These are phyloP conservation scores for Henckelia pumila DNA, from an alignment of 257 asterid species.

Conservation along the genomic window DNA sequence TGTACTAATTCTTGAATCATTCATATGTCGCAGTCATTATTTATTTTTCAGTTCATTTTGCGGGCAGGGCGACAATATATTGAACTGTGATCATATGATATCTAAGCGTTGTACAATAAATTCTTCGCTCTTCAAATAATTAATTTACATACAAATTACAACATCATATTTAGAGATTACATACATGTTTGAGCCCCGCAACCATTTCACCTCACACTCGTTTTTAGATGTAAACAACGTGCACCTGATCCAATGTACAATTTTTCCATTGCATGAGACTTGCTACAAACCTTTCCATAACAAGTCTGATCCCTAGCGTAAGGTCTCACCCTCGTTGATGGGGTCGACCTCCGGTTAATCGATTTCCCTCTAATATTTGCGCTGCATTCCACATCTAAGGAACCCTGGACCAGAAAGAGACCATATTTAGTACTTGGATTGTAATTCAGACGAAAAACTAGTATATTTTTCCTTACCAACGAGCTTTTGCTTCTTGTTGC, in stretches of 20 bases:
- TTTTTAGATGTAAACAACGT: background rate
- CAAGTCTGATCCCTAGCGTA: background rate
- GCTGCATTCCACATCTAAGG: conserved; percentile 26
- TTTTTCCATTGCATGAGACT: background rate
- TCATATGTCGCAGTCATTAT: no score
- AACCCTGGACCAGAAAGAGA: conserved; percentile 8
- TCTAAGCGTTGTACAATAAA: no score
- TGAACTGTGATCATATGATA: no score
- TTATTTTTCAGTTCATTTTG: no score
- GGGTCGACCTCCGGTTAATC: background rate
- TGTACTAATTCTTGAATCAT: no score
- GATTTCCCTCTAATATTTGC: background rate
- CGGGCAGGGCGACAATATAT: no score
- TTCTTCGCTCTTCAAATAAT: no score
- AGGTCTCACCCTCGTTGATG: no score
- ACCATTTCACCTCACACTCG: background rate
- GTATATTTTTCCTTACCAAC: conserved; percentile 33
- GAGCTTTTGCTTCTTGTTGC: conserved; percentile 78
- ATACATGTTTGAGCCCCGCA: background rate
- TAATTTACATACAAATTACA: no score
- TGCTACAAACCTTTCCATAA: background rate
- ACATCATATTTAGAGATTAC: no score
- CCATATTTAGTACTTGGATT: no score
- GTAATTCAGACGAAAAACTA: no score
- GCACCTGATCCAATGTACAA: background rate